Base-by-base conservation (phyloP, 352 stramenopile species). In the Globisporangium barbulae region DNA sequence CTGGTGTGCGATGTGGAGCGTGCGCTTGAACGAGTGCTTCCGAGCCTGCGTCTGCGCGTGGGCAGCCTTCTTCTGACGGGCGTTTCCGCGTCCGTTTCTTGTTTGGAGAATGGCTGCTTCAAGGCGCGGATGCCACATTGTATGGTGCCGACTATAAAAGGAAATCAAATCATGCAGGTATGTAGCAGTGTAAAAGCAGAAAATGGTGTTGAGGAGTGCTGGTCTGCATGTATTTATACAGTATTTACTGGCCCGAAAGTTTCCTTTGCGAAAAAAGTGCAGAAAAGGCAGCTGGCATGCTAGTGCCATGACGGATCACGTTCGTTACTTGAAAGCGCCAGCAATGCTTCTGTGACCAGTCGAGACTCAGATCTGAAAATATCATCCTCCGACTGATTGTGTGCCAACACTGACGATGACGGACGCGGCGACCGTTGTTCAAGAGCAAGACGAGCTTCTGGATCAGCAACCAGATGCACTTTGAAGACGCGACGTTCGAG, bases 381-480 rank as follows among this genome's bases (percentile, higher is more conserved):
- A n/a, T n/a, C n/a, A n/a, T n/a, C n/a, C n/a, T n/a, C n/a, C n/a
- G n/a, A n/a, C n/a, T n/a, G n/a, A n/a, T n/a, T n/a, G n/a, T n/a
- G n/a, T n/a, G n/a, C n/a, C n/a, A n/a, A n/a, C n/a, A n/a, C n/a
- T n/a, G n/a, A n/a, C n/a, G n/a, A n/a, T n/a, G n/a, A n/a, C n/a
- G n/a, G 35, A 41, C 35, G 12, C 35, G 35, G 10, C 35, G n/a
- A 41, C 45, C 21, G 19, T 10, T 52, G 12, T 52, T 30, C 45
- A 52, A 25, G 44, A 21, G 44, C 44, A 49, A 49, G 44, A 49
- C 7, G 44, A 28, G 44, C 21, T 71, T 65, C 57, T 80, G 70
- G 73, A 71, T 77, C 63, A 60, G 28, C 25, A 75, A 74, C 63
- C 58, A 70, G 49, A 61, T 72, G 39, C 60, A 56, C 58, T 64